phyloP scores from a whole-genome alignment of 768 basidiomycete species.

The Tylopilus vinaceipallidus region DNA sequence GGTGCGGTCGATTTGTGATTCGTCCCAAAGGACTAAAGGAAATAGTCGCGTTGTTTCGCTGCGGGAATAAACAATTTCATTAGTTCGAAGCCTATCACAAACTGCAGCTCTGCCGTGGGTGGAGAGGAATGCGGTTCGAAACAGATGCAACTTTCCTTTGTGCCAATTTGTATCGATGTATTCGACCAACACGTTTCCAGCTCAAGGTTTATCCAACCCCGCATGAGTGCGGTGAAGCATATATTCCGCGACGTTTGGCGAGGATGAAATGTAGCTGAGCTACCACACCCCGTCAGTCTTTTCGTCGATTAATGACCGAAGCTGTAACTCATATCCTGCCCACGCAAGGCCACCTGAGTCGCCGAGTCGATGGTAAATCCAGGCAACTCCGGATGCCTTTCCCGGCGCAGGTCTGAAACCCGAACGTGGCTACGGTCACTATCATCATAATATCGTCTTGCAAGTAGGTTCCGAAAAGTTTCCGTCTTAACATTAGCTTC shows the following conservation, averaged over 20 bases:
- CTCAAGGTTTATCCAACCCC: background rate
- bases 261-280: background rate
- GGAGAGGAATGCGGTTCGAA: background rate
- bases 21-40: background rate
- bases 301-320: background rate
- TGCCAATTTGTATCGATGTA: background rate
- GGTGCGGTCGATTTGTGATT: conserved; percentile 3
- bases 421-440: conserved; percentile 2
- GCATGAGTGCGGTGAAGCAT: too few relatives aligned
- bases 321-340: background rate
- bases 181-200: background rate
- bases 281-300: background rate
- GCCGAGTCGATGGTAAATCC: background rate
- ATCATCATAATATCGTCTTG: background rate
- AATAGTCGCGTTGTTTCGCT: conserved; percentile 2
- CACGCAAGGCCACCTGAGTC: background rate
- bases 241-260: background rate
- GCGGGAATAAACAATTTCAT: background rate
- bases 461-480: conserved; percentile 7
- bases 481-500: conserved; percentile 1
- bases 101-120: background rate
- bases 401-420: background rate
- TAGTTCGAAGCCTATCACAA: background rate
- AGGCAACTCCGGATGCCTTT: background rate
- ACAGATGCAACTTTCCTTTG: background rate